Base-by-base conservation (phyloP, 176 grass and related monocot genomes). In the Musa troglodytarum region DNA sequence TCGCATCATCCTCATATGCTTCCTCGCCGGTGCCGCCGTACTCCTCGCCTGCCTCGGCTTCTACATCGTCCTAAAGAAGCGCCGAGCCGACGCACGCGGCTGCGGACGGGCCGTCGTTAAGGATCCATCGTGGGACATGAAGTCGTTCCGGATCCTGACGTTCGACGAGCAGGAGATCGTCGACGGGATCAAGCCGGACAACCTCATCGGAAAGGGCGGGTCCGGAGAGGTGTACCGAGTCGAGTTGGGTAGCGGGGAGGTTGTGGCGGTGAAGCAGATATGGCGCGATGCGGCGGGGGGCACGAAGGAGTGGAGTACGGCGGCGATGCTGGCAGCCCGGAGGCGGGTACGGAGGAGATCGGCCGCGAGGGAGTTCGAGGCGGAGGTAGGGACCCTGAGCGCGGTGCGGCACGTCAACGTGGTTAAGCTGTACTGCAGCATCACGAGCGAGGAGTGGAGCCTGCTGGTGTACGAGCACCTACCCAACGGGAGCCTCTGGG, bases 401-500 rank as follows among this genome's bases (percentile, higher is more conserved):
- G 86, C 81, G 16, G 78, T 96, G 68, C 81, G 93, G 10, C 93
- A 96, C 80, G 83, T 87, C 24, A 92, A 96, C 68, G 83, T 96
- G 29, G 81, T 96, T 15, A 96, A 92, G 81, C 93, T 96, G n/a
- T 87, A 92, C 76, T 90, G 89, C 12, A 92, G 93, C 87, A 84
- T 96, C 69, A 92, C 84, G 1, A 80, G 81, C 53, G 93, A 90
- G 22, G 93, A 96, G 54, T 80, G 84, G 17, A 84, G 82, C 75
- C 92, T 92, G 69, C 77, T 96, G 77, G 87, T 96, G 7, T 96
- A 96, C 54, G 93, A 96, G 87, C 92, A 92, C 79, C 88, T 96
- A 81, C 79, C 93, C 0, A 88, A 88, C 1, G 93, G 93, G 29
- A 89, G 90, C 79, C 93, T 96, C 11, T 81, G 89, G 79, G 83